Evolutionary conservation across 495 filamentous ascomycete species (phyloP).

Genomic region (Lophiostoma macrostomum): DNA sequence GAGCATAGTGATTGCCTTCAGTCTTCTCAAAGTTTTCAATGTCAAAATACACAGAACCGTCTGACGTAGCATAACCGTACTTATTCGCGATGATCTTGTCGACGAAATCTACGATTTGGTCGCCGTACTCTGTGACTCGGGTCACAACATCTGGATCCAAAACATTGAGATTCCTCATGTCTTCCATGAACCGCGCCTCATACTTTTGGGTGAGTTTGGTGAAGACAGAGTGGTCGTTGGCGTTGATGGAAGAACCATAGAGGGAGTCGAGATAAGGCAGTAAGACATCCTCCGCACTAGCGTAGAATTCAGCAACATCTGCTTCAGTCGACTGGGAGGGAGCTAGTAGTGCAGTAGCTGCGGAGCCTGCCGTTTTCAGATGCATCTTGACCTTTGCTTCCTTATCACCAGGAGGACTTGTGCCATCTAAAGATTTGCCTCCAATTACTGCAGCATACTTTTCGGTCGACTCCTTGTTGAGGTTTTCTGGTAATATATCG

Average conservation of each 20-base stretch:
- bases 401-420: conserved; percentile 60
- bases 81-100: conserved; percentile 76
- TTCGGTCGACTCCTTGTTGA: conserved; percentile 53
- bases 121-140: conserved; percentile 83
- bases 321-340: conserved; percentile 19
- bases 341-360: conserved; percentile 33
- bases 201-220: conserved; percentile 76
- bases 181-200: conserved; percentile 77
- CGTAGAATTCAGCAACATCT: conserved; percentile 53
- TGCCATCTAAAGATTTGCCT: conserved; percentile 55
- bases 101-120: conserved; percentile 76
- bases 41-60: conserved; percentile 93
- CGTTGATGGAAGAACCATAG: conserved; percentile 70
- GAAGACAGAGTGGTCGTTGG: conserved; percentile 71
- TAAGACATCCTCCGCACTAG: conserved; percentile 62
- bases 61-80: conserved; percentile 75
- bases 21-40: conserved; percentile 80
- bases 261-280: conserved; percentile 80
- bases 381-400: conserved; percentile 94
- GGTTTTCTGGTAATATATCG: conserved; percentile 50
- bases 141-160: conserved; percentile 77
- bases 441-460: conserved; percentile 51
- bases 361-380: conserved; percentile 62
- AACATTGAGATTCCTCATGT: conserved; percentile 84
- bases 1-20: conserved; percentile 73